Percentiles rank a stretch among this genome's conserved stretches.
phyloP scores from a whole-genome alignment of 345 rosid species.

The Euphorbia tirucalli region DNA sequence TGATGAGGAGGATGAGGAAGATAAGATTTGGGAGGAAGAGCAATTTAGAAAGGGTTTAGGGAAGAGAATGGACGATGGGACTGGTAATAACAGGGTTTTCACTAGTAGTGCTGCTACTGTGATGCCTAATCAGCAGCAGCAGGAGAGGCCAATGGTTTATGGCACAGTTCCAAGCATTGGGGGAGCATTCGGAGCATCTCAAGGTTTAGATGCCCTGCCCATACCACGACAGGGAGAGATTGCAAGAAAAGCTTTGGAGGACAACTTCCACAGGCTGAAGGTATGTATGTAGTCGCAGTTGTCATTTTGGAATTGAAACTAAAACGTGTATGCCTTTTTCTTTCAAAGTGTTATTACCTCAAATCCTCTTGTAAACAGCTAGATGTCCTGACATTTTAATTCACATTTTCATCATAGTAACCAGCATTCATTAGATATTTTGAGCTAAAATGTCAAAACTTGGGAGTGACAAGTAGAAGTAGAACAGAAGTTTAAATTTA shows the following conservation, averaged over 20 bases:
- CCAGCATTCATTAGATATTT: neutral
- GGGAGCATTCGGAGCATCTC: conserved; percentile 46
- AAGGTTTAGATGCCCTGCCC: conserved; percentile 50
- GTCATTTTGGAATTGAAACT: neutral
- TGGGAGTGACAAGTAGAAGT: neutral
- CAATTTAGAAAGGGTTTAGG: conserved; percentile 85
- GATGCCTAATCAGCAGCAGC: conserved; percentile 34
- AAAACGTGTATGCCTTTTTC: neutral
- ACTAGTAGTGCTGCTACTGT: conserved; percentile 28
- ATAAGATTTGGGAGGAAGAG: conserved; percentile 90
- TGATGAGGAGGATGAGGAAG: conserved; percentile 77
- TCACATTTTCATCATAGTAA: neutral
- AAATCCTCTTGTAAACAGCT: neutral
- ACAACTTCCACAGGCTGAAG: conserved; percentile 57
- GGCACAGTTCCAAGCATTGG: conserved; percentile 48
- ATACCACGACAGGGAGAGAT: conserved; percentile 72
- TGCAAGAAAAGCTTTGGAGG: conserved; percentile 68
- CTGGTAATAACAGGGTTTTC: conserved; percentile 32
- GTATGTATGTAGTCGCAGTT: conserved; percentile 32
- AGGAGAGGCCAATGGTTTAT: conserved; percentile 23
- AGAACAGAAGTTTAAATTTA: neutral
- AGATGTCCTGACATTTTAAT: neutral
- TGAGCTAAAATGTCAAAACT: neutral
- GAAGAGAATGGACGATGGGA: conserved; percentile 72
- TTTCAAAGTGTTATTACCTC: neutral